Evolutionary conservation across 1,284 basidiomycete genomes (phyloP), one percentile per base, ranked within the genome.

Genomic region (Tetrapyrgos nigripes): DNA sequence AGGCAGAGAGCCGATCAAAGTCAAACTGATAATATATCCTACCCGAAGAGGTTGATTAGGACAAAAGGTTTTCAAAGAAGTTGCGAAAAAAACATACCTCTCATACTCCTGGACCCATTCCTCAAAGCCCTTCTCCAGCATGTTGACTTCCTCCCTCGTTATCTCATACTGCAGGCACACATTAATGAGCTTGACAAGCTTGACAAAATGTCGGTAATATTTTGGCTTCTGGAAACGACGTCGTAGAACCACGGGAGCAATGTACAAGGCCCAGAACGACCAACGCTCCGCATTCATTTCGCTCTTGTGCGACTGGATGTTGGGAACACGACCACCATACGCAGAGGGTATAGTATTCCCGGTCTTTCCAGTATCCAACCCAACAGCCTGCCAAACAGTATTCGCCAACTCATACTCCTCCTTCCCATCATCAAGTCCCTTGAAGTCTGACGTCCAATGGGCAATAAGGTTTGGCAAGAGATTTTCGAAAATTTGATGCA

Each of bases 401-500:
- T 54, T 21, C 0, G 53, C 11, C 17, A 76, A 26, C 6, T 60
- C 11, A 48, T 75, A 76, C 13, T 63, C 50, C 6, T 66, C 68
- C 1, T 31, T 26, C 0, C 70, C 72, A 9, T 61, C 53, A 28
- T 70, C 64, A 8, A 75, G 65, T 1, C 54, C 64, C 45, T 71
- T 74, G 61, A 64, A 74, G 2, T 63, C 33, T 0, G 68, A 66
- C 1, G 68, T 70, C 71, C 74, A 78, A 1, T 70, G 66, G 0
- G 46, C 31, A 5, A 74, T 59, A 1, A 77, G 63, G 50, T 72
- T 71, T 26, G 62, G 62, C 24, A 73, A 48, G 2, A 71, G 40
- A 52, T 75, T 75, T 59, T 73, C 69, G 56, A 61, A 73, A 29
- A 76, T 59, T 1, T 76, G 66, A 52, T 78, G 76, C 76, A 78